Evolutionary conservation across 2,329 filamentous ascomycete genomes (phyloP), one percentile per base, ranked within the genome.

Genomic region (Claviceps sp.): DNA sequence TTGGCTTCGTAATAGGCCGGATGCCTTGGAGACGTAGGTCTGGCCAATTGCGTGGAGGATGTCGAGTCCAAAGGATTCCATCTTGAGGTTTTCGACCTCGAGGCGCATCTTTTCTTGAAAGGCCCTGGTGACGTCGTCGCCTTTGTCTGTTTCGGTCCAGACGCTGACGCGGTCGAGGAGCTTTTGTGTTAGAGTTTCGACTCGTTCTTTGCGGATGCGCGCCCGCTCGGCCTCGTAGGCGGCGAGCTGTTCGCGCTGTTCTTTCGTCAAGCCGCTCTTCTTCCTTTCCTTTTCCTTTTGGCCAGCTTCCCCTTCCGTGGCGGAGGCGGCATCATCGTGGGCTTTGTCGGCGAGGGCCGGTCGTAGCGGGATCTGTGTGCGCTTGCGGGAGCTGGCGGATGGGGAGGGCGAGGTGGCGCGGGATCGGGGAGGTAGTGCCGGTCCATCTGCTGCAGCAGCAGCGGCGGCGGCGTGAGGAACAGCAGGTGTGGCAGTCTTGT

Each of bases 81-180:
- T 98, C 77, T 97, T 98, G 61, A 98, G 75, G 65, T 97, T 95
- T 73, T 98, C 93, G 26, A 95, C 88, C 71, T 98, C 93, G 42
- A 97, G 81, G 42, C 84, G 81, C 59, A 87, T 96, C 79, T 98
- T 96, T 66, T 91, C 88, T 66, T 90, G 84, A 74, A 97, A 98
- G 0, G 93, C 87, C 53, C 72, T 73, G 37, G 91, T 97, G 54
- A 96, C 88, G 60, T 95, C 89, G 14, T 70, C 56, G 46, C 85
- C 81, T 72, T 93, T 95, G 71, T 97, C 93, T 3, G 91, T 96
- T 74, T 98, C 93, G 5, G 93, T 96, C 91, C 90, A 97, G 43
- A 97, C 82, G 58, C 85, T 90, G 63, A 97, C 81, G 54, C 90
- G 85, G 67, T 96, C 88, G 55, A 93, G 72, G 24, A 98, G 78